Evolutionary conservation across 768 basidiomycete genomes (phyloP).

Genomic region (Stropharia rugosoannulata): DNA sequence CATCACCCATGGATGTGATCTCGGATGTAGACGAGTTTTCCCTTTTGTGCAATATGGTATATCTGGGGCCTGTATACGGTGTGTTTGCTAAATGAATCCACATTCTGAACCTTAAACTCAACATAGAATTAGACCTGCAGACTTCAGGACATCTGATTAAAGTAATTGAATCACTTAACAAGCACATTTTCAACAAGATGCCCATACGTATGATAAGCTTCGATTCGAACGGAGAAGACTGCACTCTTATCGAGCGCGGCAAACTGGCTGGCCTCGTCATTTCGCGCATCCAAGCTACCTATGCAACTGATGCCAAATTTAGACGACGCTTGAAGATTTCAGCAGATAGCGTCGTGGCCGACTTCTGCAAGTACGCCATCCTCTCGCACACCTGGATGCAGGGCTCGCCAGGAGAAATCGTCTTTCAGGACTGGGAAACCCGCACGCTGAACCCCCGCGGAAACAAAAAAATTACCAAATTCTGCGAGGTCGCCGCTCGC

Average conservation of each 20-base stretch:
- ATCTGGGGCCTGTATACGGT: not conserved
- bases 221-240: not conserved
- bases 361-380: not conserved
- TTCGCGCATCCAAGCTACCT: not conserved
- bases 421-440: not conserved
- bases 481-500: not conserved
- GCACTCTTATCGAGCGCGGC: not conserved
- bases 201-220: not conserved
- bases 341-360: not conserved
- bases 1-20: too few species aligned
- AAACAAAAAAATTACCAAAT: not conserved
- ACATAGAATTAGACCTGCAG: not conserved
- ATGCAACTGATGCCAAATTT: not conserved
- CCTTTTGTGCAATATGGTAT: not conserved
- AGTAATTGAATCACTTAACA: not conserved
- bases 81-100: not conserved
- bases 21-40: too few species aligned
- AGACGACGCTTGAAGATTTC: not conserved
- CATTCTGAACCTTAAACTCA: not conserved
- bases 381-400: constrained; percentile 1
- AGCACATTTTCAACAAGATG: not conserved
- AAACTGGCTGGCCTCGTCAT: not conserved
- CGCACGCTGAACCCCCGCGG: not conserved
- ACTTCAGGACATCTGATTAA: not conserved
- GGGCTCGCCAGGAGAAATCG: not conserved